These are phyloP conservation scores for Trametes polyzona DNA, from an alignment of 1,284 basidiomycete species.

Conservation along the genomic window DNA sequence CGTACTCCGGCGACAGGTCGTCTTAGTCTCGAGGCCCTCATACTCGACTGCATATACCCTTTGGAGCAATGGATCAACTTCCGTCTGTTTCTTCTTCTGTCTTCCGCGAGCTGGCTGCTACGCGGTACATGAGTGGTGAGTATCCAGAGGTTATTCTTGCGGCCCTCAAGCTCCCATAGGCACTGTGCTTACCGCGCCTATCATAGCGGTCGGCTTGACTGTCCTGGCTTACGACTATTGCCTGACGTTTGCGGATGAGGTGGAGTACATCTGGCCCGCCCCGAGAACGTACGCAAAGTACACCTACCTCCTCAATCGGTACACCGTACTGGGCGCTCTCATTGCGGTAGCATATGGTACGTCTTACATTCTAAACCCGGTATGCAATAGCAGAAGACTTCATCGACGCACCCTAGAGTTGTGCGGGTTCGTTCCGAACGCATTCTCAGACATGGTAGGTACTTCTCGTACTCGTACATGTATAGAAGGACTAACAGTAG, in stretches of 20 bases:
- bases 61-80: background rate
- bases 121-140: conserved; percentile 23
- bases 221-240: conserved; percentile 54
- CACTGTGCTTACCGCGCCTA: too few species aligned
- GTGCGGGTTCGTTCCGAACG: conserved; percentile 20
- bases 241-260: conserved; percentile 50
- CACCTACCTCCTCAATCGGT: conserved; percentile 51
- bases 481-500: too few species aligned
- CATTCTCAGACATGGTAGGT: background rate
- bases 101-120: conserved; percentile 19
- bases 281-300: conserved; percentile 44
- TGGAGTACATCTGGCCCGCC: conserved; percentile 50
- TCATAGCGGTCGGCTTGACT: conserved; percentile 32
- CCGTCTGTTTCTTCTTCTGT: conserved; percentile 6
- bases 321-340: conserved; percentile 45
- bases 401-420: conserved; percentile 24
- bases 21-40: conserved; percentile 6
- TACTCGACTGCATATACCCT: conserved; percentile 9
- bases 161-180: too few species aligned
- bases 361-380: conserved; percentile 6
- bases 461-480: too few species aligned
- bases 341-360: conserved; percentile 44
- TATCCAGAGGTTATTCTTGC: background rate
- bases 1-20: conserved; percentile 19
- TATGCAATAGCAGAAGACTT: background rate